Evolutionary conservation across 2,329 filamentous ascomycete species (phyloP).

Genomic region (Exophiala dermatitidis): DNA sequence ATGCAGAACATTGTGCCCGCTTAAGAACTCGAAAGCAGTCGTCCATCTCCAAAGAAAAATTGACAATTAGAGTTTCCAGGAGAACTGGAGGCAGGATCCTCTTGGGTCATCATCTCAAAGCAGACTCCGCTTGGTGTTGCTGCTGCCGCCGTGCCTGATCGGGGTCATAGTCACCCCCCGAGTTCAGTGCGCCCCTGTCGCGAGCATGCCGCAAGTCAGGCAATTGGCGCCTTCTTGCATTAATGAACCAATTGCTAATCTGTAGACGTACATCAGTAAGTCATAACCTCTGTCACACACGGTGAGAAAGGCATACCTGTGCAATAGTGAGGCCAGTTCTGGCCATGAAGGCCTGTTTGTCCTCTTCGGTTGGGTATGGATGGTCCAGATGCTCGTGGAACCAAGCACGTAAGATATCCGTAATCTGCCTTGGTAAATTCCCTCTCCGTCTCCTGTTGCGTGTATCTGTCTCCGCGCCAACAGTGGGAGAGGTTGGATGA

Average conservation of each 20-base stretch:
- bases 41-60: background rate
- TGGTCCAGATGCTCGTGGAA: slow-evolving; percentile 69
- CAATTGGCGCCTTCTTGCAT: slow-evolving; percentile 43
- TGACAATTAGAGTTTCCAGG: background rate
- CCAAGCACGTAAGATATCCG: slow-evolving; percentile 73
- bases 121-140: background rate
- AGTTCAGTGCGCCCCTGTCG: slow-evolving; percentile 6
- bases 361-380: slow-evolving; percentile 80
- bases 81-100: background rate
- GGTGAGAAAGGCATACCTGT: slow-evolving; percentile 34
- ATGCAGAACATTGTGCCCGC: background rate
- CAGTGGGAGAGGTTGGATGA: slow-evolving; percentile 14
- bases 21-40: background rate
- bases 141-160: slow-evolving; percentile 13
- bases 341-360: slow-evolving; percentile 74
- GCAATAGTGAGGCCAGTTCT: slow-evolving; percentile 72
- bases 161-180: slow-evolving; percentile 12
- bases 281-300: background rate
- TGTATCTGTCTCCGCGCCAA: slow-evolving; percentile 10
- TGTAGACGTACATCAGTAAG: slow-evolving; percentile 23
- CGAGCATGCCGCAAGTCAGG: slow-evolving; percentile 35
- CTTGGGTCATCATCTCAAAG: background rate
- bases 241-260: slow-evolving; percentile 51
- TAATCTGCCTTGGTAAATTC: slow-evolving; percentile 85
- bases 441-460: slow-evolving; percentile 56